These are phyloP conservation scores for Amylocystis lapponica DNA, from an alignment of 768 basidiomycete genomes.

Conservation along the genomic window DNA sequence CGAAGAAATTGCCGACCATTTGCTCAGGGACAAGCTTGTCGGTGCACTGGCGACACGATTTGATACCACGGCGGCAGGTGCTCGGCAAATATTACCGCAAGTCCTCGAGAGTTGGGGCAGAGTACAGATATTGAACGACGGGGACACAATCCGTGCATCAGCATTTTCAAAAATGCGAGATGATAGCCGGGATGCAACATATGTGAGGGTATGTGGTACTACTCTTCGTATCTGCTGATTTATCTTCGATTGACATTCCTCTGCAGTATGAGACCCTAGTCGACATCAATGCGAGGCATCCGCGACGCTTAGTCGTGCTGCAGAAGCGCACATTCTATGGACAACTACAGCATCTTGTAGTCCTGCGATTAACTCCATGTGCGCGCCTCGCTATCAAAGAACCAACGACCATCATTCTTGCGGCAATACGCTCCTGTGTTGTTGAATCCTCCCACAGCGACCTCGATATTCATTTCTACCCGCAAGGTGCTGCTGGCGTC, in stretches of 20 bases:
- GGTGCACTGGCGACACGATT: too few relatives aligned
- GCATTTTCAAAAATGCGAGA: conserved; percentile 9
- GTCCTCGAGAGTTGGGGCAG: conserved; percentile 25
- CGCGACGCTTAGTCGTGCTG: neutral
- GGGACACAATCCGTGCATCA: conserved; percentile 25
- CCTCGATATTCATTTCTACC: too few relatives aligned
- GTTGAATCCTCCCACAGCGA: too few relatives aligned
- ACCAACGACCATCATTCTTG: too few relatives aligned
- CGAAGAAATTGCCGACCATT: too few relatives aligned
- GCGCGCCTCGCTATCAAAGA: too few relatives aligned
- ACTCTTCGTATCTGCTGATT: neutral
- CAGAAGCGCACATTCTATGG: conserved; percentile 25
- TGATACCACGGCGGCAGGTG: too few relatives aligned
- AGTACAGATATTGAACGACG: conserved; percentile 19
- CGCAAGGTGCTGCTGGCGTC: too few relatives aligned
- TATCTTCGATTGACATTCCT: too few relatives aligned
- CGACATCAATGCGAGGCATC: conserved; percentile 20
- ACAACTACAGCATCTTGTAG: conserved; percentile 27
- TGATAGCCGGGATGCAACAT: conserved; percentile 26
- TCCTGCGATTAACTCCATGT: conserved; percentile 21
- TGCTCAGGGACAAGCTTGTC: too few relatives aligned
- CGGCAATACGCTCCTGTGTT: too few relatives aligned
- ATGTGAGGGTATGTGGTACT: conserved; percentile 29
- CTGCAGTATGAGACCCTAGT: conserved; percentile 28
- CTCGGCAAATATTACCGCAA: too few relatives aligned